Conservation (phyloP, 176 grass and related monocot genomes). For the Cocos nucifera region DNA sequence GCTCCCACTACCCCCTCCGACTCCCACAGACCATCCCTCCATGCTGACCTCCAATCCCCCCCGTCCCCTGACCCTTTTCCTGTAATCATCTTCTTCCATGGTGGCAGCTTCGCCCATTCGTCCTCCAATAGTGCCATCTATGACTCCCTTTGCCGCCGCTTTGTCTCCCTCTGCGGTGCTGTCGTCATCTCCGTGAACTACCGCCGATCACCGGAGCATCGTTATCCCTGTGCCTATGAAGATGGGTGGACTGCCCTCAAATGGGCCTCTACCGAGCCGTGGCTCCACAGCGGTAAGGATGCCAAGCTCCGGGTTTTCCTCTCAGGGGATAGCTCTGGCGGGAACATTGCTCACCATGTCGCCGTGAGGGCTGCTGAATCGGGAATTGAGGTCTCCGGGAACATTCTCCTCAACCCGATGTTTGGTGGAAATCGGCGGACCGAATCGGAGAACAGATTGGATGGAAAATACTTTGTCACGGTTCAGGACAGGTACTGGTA, state of each 20-base stretch:
- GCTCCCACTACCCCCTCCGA: conserved; percentile 13
- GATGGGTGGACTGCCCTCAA: conserved; percentile 81
- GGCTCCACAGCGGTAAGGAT: conserved; percentile 52
- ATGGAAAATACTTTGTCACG: conserved; percentile 97
- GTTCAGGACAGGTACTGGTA: conserved; percentile 98
- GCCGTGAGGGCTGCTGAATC: conserved; percentile 61
- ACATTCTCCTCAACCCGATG: conserved; percentile 94
- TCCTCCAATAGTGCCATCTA: conserved; percentile 71
- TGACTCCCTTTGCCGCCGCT: conserved; percentile 67
- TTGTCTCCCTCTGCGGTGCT: conserved; percentile 59
- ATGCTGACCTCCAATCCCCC: conserved; percentile 38
- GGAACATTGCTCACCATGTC: conserved; percentile 97
- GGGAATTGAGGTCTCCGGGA: conserved; percentile 61
- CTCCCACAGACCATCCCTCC: conserved; percentile 23
- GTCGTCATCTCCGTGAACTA: conserved; percentile 92
- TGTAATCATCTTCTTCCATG: conserved; percentile 98
- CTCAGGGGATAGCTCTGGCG: conserved; percentile 83
- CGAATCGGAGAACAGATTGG: conserved; percentile 71
- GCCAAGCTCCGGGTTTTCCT: conserved; percentile 61
- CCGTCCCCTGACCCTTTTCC: conserved; percentile 60
- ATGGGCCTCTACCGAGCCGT: conserved; percentile 62
- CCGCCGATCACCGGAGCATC: conserved; percentile 72
- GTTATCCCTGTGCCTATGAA: conserved; percentile 86
- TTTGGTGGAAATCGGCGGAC: conserved; percentile 66
- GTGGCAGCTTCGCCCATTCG: conserved; percentile 94